These are phyloP conservation scores for Lachnellula arida DNA, from an alignment of 2,329 filamentous ascomycete species.

Conservation along the genomic window DNA sequence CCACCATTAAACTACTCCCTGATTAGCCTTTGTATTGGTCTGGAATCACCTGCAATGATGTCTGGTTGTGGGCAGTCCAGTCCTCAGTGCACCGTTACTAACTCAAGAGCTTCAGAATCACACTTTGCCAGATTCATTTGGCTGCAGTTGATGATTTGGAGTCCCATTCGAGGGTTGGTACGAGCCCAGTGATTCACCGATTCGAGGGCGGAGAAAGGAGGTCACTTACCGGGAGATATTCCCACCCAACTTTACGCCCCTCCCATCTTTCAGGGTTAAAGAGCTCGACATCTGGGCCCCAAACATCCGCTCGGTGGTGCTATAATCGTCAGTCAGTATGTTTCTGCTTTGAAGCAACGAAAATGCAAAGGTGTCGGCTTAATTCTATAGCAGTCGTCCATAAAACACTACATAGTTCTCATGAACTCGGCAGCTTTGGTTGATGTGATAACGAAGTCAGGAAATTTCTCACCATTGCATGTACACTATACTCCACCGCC, in stretches of 20 bases:
- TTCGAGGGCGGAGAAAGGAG: not conserved
- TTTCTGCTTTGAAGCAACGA: too few species aligned
- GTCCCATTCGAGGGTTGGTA: too few species aligned
- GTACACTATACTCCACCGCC: constrained; percentile 28
- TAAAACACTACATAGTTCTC: too few species aligned
- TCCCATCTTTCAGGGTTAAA: constrained; percentile 37
- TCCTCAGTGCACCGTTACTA: too few species aligned
- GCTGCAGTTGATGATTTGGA: too few species aligned
- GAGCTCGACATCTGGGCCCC: constrained; percentile 33
- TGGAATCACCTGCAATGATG: not conserved
- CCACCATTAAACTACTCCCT: constrained; percentile 34
- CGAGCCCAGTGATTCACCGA: too few species aligned
- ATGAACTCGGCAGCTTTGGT: not conserved
- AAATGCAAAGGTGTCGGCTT: too few species aligned
- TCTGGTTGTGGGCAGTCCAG: not conserved
- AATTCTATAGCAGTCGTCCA: too few species aligned
- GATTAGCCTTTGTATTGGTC: too few species aligned
- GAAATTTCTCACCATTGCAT: constrained; percentile 21
- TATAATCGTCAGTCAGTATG: not conserved
- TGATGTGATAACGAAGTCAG: not conserved
- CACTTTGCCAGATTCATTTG: too few species aligned
- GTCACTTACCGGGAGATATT: constrained; percentile 33
- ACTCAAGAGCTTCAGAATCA: too few species aligned
- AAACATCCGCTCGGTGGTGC: constrained; percentile 35
- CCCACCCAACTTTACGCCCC: constrained; percentile 40